A percentile compares a stretch with the other conserved stretches of the same genome.
phyloP scores from a whole-genome alignment of 202 grass and related monocot species.

The Carex arenaria region DNA sequence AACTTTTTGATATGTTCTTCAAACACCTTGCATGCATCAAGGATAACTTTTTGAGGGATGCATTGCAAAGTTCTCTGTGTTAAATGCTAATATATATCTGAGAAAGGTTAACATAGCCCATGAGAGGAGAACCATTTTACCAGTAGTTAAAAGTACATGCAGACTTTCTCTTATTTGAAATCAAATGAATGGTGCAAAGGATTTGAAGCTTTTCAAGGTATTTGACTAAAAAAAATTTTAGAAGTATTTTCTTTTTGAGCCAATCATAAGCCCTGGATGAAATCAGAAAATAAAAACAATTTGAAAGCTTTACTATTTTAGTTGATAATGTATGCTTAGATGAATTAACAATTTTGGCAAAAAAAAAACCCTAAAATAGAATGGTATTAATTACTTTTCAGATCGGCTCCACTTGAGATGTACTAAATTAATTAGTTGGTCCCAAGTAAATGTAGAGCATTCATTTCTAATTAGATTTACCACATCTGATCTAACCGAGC shows the following conservation, averaged over 20 bases:
- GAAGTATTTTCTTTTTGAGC: not conserved
- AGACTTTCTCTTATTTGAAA: not conserved
- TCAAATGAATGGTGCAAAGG: not conserved
- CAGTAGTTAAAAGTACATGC: not conserved
- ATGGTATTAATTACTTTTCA: not conserved
- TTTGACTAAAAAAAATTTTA: not conserved
- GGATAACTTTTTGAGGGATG: not conserved
- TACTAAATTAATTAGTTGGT: not conserved
- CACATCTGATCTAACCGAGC: not conserved
- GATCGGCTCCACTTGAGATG: not conserved
- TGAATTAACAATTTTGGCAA: too few relatives aligned
- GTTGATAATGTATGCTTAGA: not conserved
- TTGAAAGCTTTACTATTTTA: not conserved
- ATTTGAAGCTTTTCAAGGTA: not conserved
- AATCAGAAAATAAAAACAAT: not conserved
- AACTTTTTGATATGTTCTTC: too few relatives aligned
- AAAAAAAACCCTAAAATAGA: too few relatives aligned
- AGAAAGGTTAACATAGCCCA: not conserved
- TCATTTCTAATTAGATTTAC: not conserved
- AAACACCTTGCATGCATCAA: not conserved
- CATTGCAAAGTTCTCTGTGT: not conserved
- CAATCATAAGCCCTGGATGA: not conserved
- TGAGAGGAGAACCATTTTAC: not conserved
- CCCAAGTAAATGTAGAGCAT: not conserved
- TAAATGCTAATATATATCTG: not conserved